Conservation (phyloP, 2,329 filamentous ascomycete genomes). For the Monosporascus ibericus region DNA sequence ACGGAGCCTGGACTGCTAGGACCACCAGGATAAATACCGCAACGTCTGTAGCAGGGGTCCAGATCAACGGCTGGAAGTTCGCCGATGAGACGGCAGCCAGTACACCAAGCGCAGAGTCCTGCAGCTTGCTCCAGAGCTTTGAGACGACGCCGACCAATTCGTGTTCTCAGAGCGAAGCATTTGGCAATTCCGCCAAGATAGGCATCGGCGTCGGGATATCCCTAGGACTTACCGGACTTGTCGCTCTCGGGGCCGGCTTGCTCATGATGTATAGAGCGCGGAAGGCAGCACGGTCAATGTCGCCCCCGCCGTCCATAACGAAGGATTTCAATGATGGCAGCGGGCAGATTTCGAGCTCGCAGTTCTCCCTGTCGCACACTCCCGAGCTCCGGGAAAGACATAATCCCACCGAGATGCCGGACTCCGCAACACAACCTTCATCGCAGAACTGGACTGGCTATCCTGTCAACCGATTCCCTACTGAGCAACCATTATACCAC, state of each 20-base stretch:
- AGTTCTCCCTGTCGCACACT: conserved; percentile 5
- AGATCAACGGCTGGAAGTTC: conserved; percentile 14
- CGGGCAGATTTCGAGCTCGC: conserved; percentile 4
- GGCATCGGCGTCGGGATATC: conserved; percentile 14
- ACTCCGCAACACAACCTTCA: conserved; percentile 3
- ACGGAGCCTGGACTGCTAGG: conserved; percentile 8
- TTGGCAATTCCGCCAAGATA: conserved; percentile 2
- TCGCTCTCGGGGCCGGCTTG: conserved; percentile 11
- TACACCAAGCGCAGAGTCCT: conserved; percentile 5
- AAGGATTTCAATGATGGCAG: conserved; percentile 4
- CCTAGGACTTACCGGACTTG: conserved; percentile 13
- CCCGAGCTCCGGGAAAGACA: conserved; percentile 4
- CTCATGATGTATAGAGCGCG: conserved; percentile 13
- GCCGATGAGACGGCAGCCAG: conserved; percentile 4
- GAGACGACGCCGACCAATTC: background rate
- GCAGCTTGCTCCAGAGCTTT: background rate
- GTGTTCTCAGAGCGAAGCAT: background rate
- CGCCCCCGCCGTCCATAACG: conserved; percentile 1
- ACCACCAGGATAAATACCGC: conserved; percentile 6
- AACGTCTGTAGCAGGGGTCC: conserved; percentile 9
- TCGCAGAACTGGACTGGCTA: conserved; percentile 5
- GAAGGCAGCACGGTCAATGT: conserved; percentile 3
- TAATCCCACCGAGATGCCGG: conserved; percentile 4
- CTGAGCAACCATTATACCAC: conserved; percentile 2
- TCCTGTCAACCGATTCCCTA: conserved; percentile 2